phyloP scores from a whole-genome alignment of 371 early-diverging fungal genomes.

The Phascolomyces articulosus region DNA sequence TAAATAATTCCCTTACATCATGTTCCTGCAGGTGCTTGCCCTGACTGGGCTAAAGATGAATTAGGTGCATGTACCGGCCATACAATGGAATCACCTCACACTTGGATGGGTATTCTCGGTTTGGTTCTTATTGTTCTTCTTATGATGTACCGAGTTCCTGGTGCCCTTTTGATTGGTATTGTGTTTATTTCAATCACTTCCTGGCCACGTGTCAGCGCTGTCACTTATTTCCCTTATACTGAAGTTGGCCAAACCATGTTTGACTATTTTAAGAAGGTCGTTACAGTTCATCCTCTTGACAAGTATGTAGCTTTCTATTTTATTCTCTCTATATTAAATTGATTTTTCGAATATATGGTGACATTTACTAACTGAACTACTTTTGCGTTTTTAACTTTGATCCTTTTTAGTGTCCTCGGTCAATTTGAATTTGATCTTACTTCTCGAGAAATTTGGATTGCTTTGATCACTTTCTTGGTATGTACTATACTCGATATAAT shows the following conservation, averaged over 20 bases:
- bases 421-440: conserved; percentile 66
- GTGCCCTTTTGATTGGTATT: conserved; percentile 76
- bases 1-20: neutral
- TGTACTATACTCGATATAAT: no score
- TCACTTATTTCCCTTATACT: conserved; percentile 80
- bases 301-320: conserved; percentile 7
- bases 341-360: neutral
- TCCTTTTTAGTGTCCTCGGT: conserved; percentile 43
- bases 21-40: conserved; percentile 53
- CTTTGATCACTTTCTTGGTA: conserved; percentile 75
- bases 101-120: conserved; percentile 80
- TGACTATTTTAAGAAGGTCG: conserved; percentile 74
- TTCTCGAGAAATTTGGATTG: conserved; percentile 74
- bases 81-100: conserved; percentile 69
- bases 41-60: conserved; percentile 50
- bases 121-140: conserved; percentile 70
- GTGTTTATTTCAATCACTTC: conserved; percentile 72
- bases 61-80: conserved; percentile 57
- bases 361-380: no score
- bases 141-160: conserved; percentile 68
- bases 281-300: conserved; percentile 65
- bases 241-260: conserved; percentile 64
- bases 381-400: no score
- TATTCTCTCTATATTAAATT: neutral
- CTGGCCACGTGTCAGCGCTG: conserved; percentile 64